phyloP scores from a whole-genome alignment of 2,329 filamentous ascomycete genomes.

The Lomentospora prolificans region DNA sequence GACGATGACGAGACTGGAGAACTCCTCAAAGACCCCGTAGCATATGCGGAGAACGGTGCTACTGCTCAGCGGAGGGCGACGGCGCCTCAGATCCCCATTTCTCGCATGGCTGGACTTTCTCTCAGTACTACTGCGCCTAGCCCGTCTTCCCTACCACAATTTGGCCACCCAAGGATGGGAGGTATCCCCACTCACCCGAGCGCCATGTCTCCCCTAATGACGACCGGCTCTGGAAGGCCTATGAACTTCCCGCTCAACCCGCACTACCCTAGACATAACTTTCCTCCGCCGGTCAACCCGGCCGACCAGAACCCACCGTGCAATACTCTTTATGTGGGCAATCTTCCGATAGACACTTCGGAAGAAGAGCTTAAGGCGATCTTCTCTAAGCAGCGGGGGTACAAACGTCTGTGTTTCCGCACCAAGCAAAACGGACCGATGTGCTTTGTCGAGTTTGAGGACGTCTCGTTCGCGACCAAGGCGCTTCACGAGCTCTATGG shows the following conservation, averaged over 20 bases:
- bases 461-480: constrained; percentile 84
- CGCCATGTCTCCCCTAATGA: constrained; percentile 46
- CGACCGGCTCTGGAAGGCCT: constrained; percentile 18
- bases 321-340: constrained; percentile 97
- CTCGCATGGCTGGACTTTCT: constrained; percentile 59
- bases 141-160: constrained; percentile 44
- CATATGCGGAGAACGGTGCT: constrained; percentile 50
- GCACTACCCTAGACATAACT: constrained; percentile 53
- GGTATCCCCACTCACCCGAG: constrained; percentile 22
- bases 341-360: constrained; percentile 81
- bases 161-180: constrained; percentile 21
- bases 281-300: constrained; percentile 80
- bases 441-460: constrained; percentile 98
- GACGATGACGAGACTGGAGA: constrained; percentile 63
- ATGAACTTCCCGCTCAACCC: constrained; percentile 16
- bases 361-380: constrained; percentile 92
- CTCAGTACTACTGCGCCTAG: constrained; percentile 50
- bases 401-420: constrained; percentile 89
- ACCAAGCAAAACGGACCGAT: constrained; percentile 94
- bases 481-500: constrained; percentile 86
- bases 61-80: constrained; percentile 52
- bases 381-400: constrained; percentile 88
- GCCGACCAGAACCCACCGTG: constrained; percentile 95
- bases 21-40: constrained; percentile 62
- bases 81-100: constrained; percentile 60